Percentiles rank a stretch among this genome's conserved stretches.
phyloP scores from a whole-genome alignment of 305 asterid species.

The Ilex paraguariensis region DNA sequence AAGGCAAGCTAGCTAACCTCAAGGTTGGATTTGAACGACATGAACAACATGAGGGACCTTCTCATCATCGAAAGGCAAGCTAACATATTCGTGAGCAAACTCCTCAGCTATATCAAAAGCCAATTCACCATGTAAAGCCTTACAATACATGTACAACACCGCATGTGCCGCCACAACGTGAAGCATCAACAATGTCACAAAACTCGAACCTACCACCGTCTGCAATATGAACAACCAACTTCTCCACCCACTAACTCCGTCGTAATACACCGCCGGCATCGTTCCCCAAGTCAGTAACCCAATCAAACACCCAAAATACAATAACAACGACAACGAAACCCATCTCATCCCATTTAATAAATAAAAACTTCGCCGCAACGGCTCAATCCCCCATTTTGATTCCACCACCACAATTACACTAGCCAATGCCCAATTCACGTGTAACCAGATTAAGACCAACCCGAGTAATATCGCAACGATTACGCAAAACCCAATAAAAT shows the following conservation, averaged over 20 bases:
- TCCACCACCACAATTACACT: conserved; percentile 55
- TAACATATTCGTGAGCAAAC: conserved; percentile 67
- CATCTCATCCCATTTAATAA: conserved; percentile 59
- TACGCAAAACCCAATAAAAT: conserved; percentile 19
- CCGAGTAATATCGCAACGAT: conserved; percentile 12
- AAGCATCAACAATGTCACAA: conserved; percentile 31
- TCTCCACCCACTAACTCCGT: conserved; percentile 38
- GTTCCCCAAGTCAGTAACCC: conserved; percentile 31
- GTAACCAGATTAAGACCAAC: conserved; percentile 29
- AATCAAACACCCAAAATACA: conserved; percentile 25
- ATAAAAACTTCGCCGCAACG: conserved; percentile 56
- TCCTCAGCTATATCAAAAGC: conserved; percentile 85
- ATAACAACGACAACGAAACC: conserved; percentile 28
- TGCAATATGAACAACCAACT: conserved; percentile 47
- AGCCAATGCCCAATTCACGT: conserved; percentile 48
- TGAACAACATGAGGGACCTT: conserved; percentile 55
- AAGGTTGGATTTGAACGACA: conserved; percentile 18
- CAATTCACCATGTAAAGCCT: conserved; percentile 62
- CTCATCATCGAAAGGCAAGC: conserved; percentile 77
- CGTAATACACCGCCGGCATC: conserved; percentile 18
- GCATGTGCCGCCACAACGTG: conserved; percentile 27
- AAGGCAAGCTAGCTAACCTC: conserved; percentile 9
- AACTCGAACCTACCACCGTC: conserved; percentile 37
- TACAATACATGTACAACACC: conserved; percentile 42
- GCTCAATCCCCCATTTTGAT: conserved; percentile 67